Evolutionary conservation across 2,329 filamentous ascomycete genomes (phyloP).

Genomic region (Onygenales sp.): DNA sequence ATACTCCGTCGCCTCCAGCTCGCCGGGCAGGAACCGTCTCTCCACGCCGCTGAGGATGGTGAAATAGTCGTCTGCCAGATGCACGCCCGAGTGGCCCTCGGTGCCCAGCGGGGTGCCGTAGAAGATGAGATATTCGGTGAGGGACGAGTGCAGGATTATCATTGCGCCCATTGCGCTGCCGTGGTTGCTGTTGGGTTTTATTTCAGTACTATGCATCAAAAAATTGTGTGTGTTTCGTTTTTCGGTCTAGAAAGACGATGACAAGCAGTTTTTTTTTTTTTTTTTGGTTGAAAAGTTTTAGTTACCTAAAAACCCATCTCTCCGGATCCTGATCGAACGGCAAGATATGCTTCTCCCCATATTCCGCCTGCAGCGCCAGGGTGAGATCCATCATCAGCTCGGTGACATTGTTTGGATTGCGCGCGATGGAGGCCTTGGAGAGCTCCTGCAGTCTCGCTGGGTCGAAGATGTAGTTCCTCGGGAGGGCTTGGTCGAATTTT

Average conservation of each 20-base stretch:
- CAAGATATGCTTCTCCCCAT: conserved; percentile 7
- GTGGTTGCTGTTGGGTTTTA: conserved; percentile 3
- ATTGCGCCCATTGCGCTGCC: conserved; percentile 49
- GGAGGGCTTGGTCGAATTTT: conserved; percentile 5
- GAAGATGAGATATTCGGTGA: conserved; percentile 86
- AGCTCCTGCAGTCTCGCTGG: conserved; percentile 13
- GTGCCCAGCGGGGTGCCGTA: conserved; percentile 73
- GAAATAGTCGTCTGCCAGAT: conserved; percentile 93
- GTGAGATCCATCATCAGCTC: conserved; percentile 14
- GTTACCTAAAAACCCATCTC: conserved; percentile 68
- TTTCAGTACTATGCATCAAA: not conserved
- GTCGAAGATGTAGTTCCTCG: conserved; percentile 15
- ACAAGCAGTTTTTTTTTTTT: too few relatives aligned
- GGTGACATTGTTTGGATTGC: conserved; percentile 23
- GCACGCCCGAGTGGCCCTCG: conserved; percentile 77
- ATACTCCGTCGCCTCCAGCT: conserved; percentile 61
- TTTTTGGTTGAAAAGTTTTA: too few relatives aligned
- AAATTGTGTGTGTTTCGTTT: too few relatives aligned
- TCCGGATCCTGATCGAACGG: conserved; percentile 38
- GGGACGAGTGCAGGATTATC: conserved; percentile 72
- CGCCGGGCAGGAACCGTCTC: conserved; percentile 61
- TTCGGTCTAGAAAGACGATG: not conserved
- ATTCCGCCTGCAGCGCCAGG: conserved; percentile 6
- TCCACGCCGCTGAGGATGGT: conserved; percentile 75
- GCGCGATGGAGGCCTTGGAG: conserved; percentile 16